phyloP scores from a whole-genome alignment of 2,329 filamentous ascomycete species.

The Aureobasidium sp. region DNA sequence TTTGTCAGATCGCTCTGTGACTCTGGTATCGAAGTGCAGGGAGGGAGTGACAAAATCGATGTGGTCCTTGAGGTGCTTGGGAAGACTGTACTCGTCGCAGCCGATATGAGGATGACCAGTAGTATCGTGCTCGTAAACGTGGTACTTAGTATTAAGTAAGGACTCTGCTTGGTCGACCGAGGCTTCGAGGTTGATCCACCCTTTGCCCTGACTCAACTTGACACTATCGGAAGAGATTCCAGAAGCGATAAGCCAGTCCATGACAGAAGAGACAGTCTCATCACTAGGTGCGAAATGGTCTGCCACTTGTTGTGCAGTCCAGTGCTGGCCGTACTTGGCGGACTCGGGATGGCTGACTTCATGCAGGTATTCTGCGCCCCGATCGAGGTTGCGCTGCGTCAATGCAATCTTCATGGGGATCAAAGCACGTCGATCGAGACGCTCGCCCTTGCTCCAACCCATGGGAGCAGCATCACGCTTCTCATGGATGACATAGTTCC shows the following conservation, averaged over 20 bases:
- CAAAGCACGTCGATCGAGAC: slow-evolving; percentile 24
- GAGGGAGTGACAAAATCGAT: slow-evolving; percentile 35
- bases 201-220: slow-evolving; percentile 44
- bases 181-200: slow-evolving; percentile 51
- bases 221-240: slow-evolving; percentile 47
- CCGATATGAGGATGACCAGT: slow-evolving; percentile 31
- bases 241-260: slow-evolving; percentile 47
- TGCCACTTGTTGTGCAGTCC: slow-evolving; percentile 37
- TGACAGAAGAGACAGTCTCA: slow-evolving; percentile 32
- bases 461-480: slow-evolving; percentile 23
- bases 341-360: slow-evolving; percentile 39
- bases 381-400: slow-evolving; percentile 30
- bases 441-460: slow-evolving; percentile 24
- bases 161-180: slow-evolving; percentile 48
- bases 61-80: slow-evolving; percentile 26
- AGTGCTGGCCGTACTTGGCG: slow-evolving; percentile 37
- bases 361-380: slow-evolving; percentile 26
- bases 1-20: slow-evolving; percentile 21
- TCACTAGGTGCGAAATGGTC: slow-evolving; percentile 36
- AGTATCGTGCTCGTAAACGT: slow-evolving; percentile 41
- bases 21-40: slow-evolving; percentile 35
- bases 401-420: slow-evolving; percentile 31
- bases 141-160: slow-evolving; percentile 48
- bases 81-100: slow-evolving; percentile 34
- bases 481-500: slow-evolving; percentile 27